phyloP scores from a whole-genome alignment of 176 grass and related monocot genomes.

The Aegilops tauschii region DNA sequence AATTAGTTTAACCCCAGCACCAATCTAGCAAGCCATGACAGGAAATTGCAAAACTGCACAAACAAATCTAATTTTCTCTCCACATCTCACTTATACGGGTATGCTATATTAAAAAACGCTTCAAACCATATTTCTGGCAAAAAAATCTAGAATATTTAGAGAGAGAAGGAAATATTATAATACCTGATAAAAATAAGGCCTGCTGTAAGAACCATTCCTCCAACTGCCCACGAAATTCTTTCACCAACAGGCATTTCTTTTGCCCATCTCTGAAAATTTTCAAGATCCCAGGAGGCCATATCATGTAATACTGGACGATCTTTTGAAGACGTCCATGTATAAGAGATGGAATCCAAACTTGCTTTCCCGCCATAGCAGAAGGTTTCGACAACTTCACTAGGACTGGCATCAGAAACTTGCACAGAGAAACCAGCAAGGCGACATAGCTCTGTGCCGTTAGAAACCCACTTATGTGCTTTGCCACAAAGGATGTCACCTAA shows the following conservation, averaged over 20 bases:
- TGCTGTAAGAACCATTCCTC: slow-evolving; percentile 89
- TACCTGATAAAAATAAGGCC: slow-evolving; percentile 79
- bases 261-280: slow-evolving; percentile 56
- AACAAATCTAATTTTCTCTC: not conserved
- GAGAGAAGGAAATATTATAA: not conserved
- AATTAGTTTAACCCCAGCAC: not conserved
- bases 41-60: slow-evolving; percentile 2
- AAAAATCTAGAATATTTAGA: not conserved
- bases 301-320: slow-evolving; percentile 39
- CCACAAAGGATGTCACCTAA: slow-evolving; percentile 90
- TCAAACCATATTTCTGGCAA: not conserved
- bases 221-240: slow-evolving; percentile 89
- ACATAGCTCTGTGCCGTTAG: slow-evolving; percentile 90
- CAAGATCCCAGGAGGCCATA: slow-evolving; percentile 39
- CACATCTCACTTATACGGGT: not conserved
- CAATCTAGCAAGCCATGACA: not conserved
- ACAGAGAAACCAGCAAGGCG: slow-evolving; percentile 76
- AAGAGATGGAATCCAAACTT: slow-evolving; percentile 76
- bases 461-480: slow-evolving; percentile 74
- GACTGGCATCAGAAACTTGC: slow-evolving; percentile 41
- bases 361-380: slow-evolving; percentile 97
- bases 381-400: slow-evolving; percentile 41
- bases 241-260: slow-evolving; percentile 53
- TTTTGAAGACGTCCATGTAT: slow-evolving; percentile 65
- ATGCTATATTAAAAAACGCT: not conserved